These are phyloP conservation scores for Juglanconis oblonga DNA, from an alignment of 2,329 filamentous ascomycete genomes.

Conservation along the genomic window DNA sequence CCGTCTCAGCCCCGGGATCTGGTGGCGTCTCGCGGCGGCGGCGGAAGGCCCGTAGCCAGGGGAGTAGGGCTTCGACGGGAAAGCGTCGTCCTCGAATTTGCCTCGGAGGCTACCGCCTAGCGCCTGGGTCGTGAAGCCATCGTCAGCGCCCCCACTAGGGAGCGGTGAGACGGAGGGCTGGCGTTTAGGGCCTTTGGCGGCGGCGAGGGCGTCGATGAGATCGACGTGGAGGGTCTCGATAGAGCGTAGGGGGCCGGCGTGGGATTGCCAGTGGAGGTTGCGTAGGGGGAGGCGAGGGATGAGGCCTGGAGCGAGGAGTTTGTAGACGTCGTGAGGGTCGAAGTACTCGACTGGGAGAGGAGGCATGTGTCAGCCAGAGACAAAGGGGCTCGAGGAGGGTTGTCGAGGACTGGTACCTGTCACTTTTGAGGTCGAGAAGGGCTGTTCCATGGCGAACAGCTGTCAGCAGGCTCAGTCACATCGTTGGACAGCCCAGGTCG, in stretches of 20 bases:
- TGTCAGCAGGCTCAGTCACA: constrained; percentile 22
- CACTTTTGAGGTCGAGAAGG: constrained; percentile 72
- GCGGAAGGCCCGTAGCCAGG: constrained; percentile 19
- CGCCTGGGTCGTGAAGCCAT: constrained; percentile 60
- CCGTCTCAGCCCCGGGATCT: constrained; percentile 88
- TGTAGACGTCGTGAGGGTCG: constrained; percentile 87
- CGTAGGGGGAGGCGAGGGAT: constrained; percentile 77
- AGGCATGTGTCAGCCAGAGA: constrained; percentile 8
- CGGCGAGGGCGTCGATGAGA: constrained; percentile 60
- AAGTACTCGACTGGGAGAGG: constrained; percentile 82
- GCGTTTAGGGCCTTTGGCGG: constrained; percentile 24
- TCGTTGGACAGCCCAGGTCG: neutral
- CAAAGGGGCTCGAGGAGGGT: constrained; percentile 13
- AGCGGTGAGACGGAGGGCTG: constrained; percentile 9
- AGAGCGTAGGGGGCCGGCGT: constrained; percentile 83
- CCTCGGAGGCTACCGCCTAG: constrained; percentile 35
- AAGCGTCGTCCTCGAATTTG: constrained; percentile 8
- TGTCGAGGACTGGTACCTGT: constrained; percentile 52
- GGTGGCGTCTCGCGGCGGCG: constrained; percentile 65
- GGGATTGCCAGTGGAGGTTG: constrained; percentile 96
- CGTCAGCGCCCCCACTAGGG: constrained; percentile 39
- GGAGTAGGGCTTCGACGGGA: constrained; percentile 15
- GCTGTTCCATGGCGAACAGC: constrained; percentile 59
- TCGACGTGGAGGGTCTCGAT: constrained; percentile 92
- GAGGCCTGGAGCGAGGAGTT: constrained; percentile 74